A percentile compares a stretch with the other conserved stretches of the same genome.
phyloP scores from a whole-genome alignment of 176 grass and related monocot genomes.

The Thalia dealbata region DNA sequence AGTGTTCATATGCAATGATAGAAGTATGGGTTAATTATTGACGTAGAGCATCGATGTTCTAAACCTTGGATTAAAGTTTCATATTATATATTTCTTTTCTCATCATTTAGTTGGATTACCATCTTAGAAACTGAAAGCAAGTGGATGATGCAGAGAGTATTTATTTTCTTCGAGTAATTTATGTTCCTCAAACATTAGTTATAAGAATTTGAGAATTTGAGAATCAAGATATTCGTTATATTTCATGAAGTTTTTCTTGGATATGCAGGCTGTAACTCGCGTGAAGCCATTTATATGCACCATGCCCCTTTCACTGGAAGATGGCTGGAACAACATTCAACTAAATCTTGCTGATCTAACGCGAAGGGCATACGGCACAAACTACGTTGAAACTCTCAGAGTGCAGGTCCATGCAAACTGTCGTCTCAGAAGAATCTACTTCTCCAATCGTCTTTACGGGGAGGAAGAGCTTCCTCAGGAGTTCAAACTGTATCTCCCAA shows the following conservation, averaged over 20 bases:
- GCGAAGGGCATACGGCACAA: conserved; percentile 74
- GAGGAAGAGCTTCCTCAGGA: conserved; percentile 88
- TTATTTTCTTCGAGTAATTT: neutral
- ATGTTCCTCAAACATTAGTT: neutral
- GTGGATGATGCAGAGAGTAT: neutral
- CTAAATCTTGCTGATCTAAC: conserved; percentile 75
- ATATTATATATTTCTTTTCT: neutral
- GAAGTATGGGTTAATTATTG: too few species aligned
- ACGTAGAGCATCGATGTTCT: too few species aligned
- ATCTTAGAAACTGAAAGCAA: neutral
- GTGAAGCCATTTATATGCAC: conserved; percentile 93
- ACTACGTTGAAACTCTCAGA: conserved; percentile 76
- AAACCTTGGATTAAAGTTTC: too few species aligned
- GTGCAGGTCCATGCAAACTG: conserved; percentile 96
- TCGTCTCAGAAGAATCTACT: conserved; percentile 69
- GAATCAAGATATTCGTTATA: neutral
- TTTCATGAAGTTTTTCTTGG: neutral
- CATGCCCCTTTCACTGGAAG: conserved; percentile 70
- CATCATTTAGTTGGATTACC: neutral
- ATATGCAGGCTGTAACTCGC: conserved; percentile 57
- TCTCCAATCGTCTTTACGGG: conserved; percentile 76
- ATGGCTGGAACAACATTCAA: conserved; percentile 92
- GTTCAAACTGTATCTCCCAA: conserved; percentile 89
- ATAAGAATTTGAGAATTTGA: neutral
- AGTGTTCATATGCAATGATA: too few species aligned